Percentiles rank a stretch among this genome's conserved stretches.
Conservation (phyloP, 352 stramenopile species). For the Lagenidium sp. region DNA sequence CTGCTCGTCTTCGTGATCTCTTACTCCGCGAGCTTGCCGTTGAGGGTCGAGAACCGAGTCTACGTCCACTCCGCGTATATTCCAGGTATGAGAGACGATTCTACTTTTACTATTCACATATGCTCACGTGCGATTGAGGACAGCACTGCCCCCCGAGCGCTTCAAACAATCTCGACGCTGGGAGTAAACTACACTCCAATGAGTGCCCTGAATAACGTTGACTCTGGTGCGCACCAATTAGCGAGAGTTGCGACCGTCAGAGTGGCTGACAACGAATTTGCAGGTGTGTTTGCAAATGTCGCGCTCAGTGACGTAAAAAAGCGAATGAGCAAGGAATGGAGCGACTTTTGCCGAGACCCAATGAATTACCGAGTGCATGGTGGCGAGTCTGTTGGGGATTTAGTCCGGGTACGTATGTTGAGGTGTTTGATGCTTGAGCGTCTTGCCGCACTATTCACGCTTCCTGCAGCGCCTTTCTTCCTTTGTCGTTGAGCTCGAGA, state of each 20-base stretch:
- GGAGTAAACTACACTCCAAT: constrained; percentile 29
- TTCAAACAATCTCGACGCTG: constrained; percentile 29
- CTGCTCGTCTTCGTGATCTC: constrained; percentile 14
- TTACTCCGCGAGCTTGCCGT: constrained; percentile 14
- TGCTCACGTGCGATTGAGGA: no score
- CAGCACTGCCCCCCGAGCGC: constrained; percentile 24
- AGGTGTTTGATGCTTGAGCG: no score
- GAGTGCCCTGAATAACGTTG: constrained; percentile 32
- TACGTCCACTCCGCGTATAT: constrained; percentile 31
- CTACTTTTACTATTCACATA: no score
- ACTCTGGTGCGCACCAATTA: constrained; percentile 26
- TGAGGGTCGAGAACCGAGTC: no score
- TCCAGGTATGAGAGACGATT: no score
- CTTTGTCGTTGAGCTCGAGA: constrained; percentile 36
- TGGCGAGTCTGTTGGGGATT: constrained; percentile 32
- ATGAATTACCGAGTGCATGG: constrained; percentile 40
- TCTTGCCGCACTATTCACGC: no score
- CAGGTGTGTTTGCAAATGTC: constrained; percentile 34
- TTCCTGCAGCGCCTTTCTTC: constrained; percentile 24
- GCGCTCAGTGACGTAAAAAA: constrained; percentile 24
- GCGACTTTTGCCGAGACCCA: constrained; percentile 31
- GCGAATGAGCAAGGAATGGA: constrained; percentile 21
- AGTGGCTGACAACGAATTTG: no score
- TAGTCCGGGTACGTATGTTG: constrained; percentile 22
- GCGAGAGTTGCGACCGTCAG: no score